Conservation (phyloP, 2,329 filamentous ascomycete genomes). For the Cryphonectria naterciae region DNA sequence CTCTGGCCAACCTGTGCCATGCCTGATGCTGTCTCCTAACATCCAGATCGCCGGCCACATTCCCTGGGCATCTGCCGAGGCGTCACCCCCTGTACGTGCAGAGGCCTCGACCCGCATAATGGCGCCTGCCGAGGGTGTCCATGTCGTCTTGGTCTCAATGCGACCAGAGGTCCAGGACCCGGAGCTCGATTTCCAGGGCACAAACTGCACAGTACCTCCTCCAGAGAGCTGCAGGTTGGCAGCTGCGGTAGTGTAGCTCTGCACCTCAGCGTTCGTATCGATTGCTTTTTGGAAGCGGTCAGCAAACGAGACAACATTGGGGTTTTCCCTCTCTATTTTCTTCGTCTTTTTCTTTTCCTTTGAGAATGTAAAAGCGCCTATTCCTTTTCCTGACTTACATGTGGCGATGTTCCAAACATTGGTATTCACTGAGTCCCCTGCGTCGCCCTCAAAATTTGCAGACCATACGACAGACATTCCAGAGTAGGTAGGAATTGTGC, state of each 20-base stretch:
- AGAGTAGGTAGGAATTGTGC: slow-evolving; percentile 43
- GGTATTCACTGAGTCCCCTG: slow-evolving; percentile 40
- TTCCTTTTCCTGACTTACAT: slow-evolving; percentile 26
- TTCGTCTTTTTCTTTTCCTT: not conserved
- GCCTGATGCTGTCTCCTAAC: slow-evolving; percentile 53
- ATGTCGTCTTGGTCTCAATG: slow-evolving; percentile 53
- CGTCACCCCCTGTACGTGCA: slow-evolving; percentile 52
- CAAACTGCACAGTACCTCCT: slow-evolving; percentile 53
- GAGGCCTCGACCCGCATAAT: slow-evolving; percentile 51
- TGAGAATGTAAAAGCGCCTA: no score
- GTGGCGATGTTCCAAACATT: slow-evolving; percentile 48
- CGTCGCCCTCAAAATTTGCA: slow-evolving; percentile 47
- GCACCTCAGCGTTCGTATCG: slow-evolving; percentile 55
- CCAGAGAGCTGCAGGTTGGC: slow-evolving; percentile 56
- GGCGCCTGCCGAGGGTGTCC: slow-evolving; percentile 51
- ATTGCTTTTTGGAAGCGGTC: slow-evolving; percentile 37
- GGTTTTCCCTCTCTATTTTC: not conserved
- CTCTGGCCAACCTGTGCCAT: slow-evolving; percentile 54
- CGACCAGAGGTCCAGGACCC: slow-evolving; percentile 58
- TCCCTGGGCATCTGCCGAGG: slow-evolving; percentile 49
- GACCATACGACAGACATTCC: slow-evolving; percentile 48
- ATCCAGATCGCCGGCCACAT: slow-evolving; percentile 65
- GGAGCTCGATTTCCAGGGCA: slow-evolving; percentile 47
- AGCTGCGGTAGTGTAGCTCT: slow-evolving; percentile 52
- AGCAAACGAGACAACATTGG: not conserved